Conservation (phyloP, 2,329 filamentous ascomycete genomes). For the Ophiobolus disseminans region DNA sequence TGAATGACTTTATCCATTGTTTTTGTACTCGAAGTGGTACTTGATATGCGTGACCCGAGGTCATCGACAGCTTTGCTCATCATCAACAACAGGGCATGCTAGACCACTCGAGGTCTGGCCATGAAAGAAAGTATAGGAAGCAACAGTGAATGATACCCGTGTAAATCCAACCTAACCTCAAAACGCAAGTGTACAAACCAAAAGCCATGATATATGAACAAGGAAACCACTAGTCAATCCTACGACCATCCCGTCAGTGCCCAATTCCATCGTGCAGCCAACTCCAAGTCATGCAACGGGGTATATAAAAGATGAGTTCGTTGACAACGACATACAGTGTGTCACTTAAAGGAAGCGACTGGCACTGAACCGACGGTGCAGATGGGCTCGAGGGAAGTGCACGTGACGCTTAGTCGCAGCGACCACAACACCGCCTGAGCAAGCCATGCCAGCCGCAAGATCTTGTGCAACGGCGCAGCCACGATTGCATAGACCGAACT, state of each 20-base stretch:
- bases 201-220: conserved; percentile 23
- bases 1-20: conserved; percentile 17
- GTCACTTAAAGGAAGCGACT: conserved; percentile 27
- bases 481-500: conserved; percentile 56
- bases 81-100: conserved; percentile 22
- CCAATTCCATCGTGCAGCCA: conserved; percentile 16
- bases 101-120: conserved; percentile 12
- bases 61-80: conserved; percentile 18
- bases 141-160: conserved; percentile 14
- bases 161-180: conserved; percentile 16
- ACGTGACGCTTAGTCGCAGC: conserved; percentile 21
- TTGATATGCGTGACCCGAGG: conserved; percentile 16
- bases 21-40: conserved; percentile 19
- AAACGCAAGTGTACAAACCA: conserved; percentile 12
- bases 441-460: conserved; percentile 52
- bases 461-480: conserved; percentile 51
- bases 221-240: conserved; percentile 13
- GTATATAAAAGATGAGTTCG: conserved; percentile 9
- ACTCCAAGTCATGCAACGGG: conserved; percentile 32
- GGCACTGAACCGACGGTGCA: conserved; percentile 39
- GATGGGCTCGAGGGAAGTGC: conserved; percentile 35
- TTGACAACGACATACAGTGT: conserved; percentile 4
- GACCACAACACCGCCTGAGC: conserved; percentile 42
- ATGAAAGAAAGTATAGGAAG: conserved; percentile 24
- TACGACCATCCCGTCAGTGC: conserved; percentile 14